Evolutionary conservation across 495 filamentous ascomycete species (phyloP).

Genomic region (Aspergillus asperescens): DNA sequence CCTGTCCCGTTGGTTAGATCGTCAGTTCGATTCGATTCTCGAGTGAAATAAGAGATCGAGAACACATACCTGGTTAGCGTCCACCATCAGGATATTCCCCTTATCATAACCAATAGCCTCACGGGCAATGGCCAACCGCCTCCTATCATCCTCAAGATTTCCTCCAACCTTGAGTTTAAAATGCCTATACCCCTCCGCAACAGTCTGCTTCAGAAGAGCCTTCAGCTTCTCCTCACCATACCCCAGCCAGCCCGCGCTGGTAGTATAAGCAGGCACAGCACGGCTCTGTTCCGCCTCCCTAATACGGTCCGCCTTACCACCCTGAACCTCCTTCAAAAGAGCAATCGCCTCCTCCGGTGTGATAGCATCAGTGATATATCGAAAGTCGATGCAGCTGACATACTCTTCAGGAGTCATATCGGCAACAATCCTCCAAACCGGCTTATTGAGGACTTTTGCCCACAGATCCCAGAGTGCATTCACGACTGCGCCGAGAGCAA

Average conservation of each 20-base stretch:
- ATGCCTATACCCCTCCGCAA: constrained; percentile 70
- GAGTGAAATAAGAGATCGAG: background rate
- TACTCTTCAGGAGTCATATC: constrained; percentile 87
- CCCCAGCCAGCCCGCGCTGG: constrained; percentile 89
- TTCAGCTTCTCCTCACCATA: constrained; percentile 84
- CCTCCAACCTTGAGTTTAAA: constrained; percentile 92
- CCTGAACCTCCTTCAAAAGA: constrained; percentile 58
- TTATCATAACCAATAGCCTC: constrained; percentile 79
- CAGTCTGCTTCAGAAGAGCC: constrained; percentile 62
- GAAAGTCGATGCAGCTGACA: constrained; percentile 83
- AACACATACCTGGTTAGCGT: constrained; percentile 73
- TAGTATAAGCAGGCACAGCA: constrained; percentile 88
- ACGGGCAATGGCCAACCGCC: constrained; percentile 66
- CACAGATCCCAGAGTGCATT: constrained; percentile 96
- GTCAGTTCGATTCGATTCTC: background rate
- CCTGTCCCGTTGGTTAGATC: too few relatives aligned
- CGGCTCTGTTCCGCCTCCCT: constrained; percentile 61
- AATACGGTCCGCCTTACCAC: constrained; percentile 61
- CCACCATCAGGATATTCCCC: constrained; percentile 89
- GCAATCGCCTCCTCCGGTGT: constrained; percentile 76
- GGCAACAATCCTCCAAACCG: constrained; percentile 83
- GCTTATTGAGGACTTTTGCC: constrained; percentile 80
- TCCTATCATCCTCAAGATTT: constrained; percentile 62
- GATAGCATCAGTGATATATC: constrained; percentile 90
- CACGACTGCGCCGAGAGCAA: constrained; percentile 83